phyloP scores from a whole-genome alignment of 208 protist species.

The Leptomonas pyrrhocoris region DNA sequence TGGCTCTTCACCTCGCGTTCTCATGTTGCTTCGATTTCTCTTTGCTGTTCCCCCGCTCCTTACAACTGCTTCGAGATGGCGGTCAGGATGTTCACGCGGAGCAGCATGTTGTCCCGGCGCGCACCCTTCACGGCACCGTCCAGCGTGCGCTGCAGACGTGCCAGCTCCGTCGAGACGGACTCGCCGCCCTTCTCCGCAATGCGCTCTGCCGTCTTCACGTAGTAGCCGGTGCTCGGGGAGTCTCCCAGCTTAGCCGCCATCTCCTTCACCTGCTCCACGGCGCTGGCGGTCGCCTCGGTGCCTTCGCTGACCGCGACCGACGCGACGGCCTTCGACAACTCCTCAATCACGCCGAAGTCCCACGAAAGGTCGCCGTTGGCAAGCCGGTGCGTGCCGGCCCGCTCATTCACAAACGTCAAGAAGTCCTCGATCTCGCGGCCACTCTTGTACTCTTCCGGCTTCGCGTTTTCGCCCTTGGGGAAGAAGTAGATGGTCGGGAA shows the following conservation, averaged over 20 bases:
- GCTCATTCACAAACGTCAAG: slow-evolving; percentile 66
- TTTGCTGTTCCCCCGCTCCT: neutral
- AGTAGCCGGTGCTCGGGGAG: slow-evolving; percentile 31
- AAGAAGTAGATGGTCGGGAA: slow-evolving; percentile 76
- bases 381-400: slow-evolving; percentile 46
- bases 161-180: slow-evolving; percentile 50
- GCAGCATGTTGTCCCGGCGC: slow-evolving; percentile 49
- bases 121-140: slow-evolving; percentile 22
- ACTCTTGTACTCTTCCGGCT: slow-evolving; percentile 54
- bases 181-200: slow-evolving; percentile 31
- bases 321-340: slow-evolving; percentile 30
- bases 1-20: neutral
- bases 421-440: slow-evolving; percentile 54
- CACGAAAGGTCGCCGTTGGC: slow-evolving; percentile 53
- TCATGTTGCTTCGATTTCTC: neutral
- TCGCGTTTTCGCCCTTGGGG: slow-evolving; percentile 38
- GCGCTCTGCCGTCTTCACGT: slow-evolving; percentile 45
- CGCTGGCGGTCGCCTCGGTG: slow-evolving; percentile 14
- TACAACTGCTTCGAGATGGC: slow-evolving; percentile 36
- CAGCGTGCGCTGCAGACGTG: slow-evolving; percentile 42
- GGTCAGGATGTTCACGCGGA: slow-evolving; percentile 57
- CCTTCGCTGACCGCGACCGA: slow-evolving; percentile 8
- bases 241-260: neutral
- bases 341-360: slow-evolving; percentile 43
- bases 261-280: slow-evolving; percentile 27